Evolutionary conservation across 441 rosid species (phyloP).

Genomic region (Dalechampia spathulata): DNA sequence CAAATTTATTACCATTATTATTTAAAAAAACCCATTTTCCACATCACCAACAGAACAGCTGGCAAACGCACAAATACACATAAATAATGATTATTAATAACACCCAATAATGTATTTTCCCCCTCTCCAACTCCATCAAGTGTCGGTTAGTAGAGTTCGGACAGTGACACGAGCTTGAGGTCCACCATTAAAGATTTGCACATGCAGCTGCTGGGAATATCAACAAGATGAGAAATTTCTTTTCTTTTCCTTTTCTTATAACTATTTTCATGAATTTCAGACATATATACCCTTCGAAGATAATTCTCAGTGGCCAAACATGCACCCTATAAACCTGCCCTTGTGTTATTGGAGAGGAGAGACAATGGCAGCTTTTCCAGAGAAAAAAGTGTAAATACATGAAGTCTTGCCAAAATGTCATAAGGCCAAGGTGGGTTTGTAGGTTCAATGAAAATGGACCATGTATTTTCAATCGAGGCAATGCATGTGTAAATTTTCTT

Average conservation of each 20-base stretch:
- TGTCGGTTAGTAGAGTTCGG: slow-evolving; percentile 33
- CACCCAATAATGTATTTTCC: background rate
- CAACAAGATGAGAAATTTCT: slow-evolving; percentile 8
- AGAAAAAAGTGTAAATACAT: slow-evolving; percentile 7
- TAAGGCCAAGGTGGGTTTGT: background rate
- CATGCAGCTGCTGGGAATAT: slow-evolving; percentile 39
- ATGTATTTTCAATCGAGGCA: slow-evolving; percentile 1
- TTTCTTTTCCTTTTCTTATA: background rate
- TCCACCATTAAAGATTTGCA: slow-evolving; percentile 38
- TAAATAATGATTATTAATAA: background rate
- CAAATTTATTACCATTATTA: too few species aligned
- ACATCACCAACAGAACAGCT: slow-evolving; percentile 17
- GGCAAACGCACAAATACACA: slow-evolving; percentile 13
- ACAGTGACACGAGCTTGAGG: slow-evolving; percentile 28
- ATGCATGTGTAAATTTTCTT: too few species aligned
- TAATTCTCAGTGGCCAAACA: slow-evolving; percentile 18
- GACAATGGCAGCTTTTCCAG: slow-evolving; percentile 26
- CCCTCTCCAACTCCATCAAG: slow-evolving; percentile 5
- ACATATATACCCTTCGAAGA: slow-evolving; percentile 29
- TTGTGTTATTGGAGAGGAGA: slow-evolving; percentile 10
- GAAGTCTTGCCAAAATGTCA: slow-evolving; percentile 3
- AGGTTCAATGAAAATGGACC: background rate
- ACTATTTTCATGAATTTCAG: background rate
- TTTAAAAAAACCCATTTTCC: background rate
- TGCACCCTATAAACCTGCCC: slow-evolving; percentile 3